Evolutionary conservation across 75 land plant species (phyloP).

Genomic region (Selaginella tamariscina): DNA sequence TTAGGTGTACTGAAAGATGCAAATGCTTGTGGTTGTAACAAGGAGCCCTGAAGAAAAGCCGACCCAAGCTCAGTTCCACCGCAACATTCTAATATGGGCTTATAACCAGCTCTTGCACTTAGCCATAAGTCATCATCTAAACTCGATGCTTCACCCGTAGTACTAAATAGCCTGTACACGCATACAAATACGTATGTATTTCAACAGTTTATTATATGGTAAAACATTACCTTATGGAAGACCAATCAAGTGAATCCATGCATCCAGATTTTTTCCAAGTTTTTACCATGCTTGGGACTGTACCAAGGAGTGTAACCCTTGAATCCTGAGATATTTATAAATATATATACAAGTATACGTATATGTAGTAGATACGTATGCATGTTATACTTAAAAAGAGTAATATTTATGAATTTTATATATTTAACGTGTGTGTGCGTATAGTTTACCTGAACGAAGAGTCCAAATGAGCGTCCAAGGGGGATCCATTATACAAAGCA

Average conservation of each 20-base stretch:
- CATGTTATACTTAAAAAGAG: no score
- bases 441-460: slow-evolving; percentile 78
- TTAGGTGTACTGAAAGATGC: slow-evolving; percentile 89
- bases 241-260: slow-evolving; percentile 64
- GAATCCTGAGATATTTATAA: no score
- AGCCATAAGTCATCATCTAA: slow-evolving; percentile 92
- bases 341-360: no score
- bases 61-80: slow-evolving; percentile 98
- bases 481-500: slow-evolving; percentile 87
- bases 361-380: no score
- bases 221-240: slow-evolving; percentile 49
- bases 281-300: slow-evolving; percentile 88
- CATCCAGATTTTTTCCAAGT: slow-evolving; percentile 65
- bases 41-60: slow-evolving; percentile 72
- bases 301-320: slow-evolving; percentile 83
- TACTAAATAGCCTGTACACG: slow-evolving; percentile 58
- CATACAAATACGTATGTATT: neutral
- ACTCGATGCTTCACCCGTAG: slow-evolving; percentile 92
- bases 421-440: no score
- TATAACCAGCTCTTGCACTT: slow-evolving; percentile 77
- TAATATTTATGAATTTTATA: no score
- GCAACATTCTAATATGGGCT: slow-evolving; percentile 92
- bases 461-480: slow-evolving; percentile 61
- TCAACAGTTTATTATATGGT: neutral
- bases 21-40: slow-evolving; percentile 73